A percentile compares a stretch with the other conserved stretches of the same genome.
phyloP scores from a whole-genome alignment of 352 stramenopile species.

The Pythium phragmiticola region DNA sequence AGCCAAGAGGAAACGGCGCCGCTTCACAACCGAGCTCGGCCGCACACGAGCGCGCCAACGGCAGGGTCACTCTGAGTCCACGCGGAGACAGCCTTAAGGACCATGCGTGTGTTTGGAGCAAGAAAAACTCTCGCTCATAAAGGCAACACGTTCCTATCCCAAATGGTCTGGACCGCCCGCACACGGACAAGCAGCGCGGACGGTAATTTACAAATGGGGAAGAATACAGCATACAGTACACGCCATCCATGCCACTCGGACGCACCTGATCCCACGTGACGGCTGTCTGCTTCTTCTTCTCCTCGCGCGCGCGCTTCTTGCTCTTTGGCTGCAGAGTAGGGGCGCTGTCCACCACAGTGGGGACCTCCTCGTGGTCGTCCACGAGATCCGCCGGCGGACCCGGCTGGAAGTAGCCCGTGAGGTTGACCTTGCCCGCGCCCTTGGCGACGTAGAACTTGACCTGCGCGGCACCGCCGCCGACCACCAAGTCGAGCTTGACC shows the following conservation, averaged over 20 bases:
- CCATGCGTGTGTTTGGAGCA: constrained; percentile 71
- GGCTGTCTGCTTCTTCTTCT: constrained; percentile 22
- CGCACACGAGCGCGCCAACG: constrained; percentile 28
- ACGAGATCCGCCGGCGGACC: constrained; percentile 44
- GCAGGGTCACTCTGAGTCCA: constrained; percentile 39
- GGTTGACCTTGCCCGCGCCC: constrained; percentile 58
- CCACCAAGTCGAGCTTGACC: constrained; percentile 82
- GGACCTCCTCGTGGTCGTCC: constrained; percentile 21
- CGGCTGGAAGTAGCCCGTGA: constrained; percentile 84
- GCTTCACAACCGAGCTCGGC: constrained; percentile 18
- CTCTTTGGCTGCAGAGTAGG: constrained; percentile 18
- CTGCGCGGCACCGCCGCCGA: constrained; percentile 40
- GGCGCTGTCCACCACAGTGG: background rate
- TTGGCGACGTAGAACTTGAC: constrained; percentile 78
- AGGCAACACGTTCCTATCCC: constrained; percentile 81
- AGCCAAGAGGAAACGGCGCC: constrained; percentile 6
- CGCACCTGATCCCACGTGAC: constrained; percentile 62
- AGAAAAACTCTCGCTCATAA: constrained; percentile 79
- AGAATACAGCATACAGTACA: constrained; percentile 26
- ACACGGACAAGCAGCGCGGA: constrained; percentile 39
- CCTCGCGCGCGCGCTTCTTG: constrained; percentile 69
- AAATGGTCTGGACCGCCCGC: constrained; percentile 78
- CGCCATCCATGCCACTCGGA: constrained; percentile 8
- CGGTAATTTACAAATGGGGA: constrained; percentile 75
- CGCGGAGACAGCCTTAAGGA: constrained; percentile 92